Percentiles rank a stretch among this genome's conserved stretches.
Conservation (phyloP, 306 rosid genomes). For the Quercus cerris region DNA sequence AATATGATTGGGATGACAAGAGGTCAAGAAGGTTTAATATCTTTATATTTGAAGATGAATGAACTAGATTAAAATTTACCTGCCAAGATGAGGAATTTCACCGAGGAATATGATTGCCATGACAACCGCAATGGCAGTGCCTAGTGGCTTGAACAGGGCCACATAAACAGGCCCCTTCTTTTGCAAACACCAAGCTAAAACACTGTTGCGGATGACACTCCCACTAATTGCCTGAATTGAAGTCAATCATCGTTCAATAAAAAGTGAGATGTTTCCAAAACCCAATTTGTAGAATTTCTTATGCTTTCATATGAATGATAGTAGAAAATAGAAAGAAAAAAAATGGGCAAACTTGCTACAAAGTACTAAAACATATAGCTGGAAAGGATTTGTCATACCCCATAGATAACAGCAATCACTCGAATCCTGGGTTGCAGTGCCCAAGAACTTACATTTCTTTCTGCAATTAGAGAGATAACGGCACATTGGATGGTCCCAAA, state of each 20-base stretch:
- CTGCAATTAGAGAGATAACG: conserved; percentile 13
- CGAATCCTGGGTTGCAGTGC: conserved; percentile 25
- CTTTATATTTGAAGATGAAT: too few species aligned
- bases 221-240: conserved; percentile 27
- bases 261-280: too few species aligned
- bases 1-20: too few species aligned
- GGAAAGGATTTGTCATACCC: conserved; percentile 13
- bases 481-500: conserved; percentile 27
- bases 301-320: too few species aligned
- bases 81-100: conserved; percentile 30
- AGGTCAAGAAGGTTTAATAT: too few species aligned
- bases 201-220: conserved; percentile 19
- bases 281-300: background rate
- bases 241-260: background rate
- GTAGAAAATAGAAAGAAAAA: too few species aligned
- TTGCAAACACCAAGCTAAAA: conserved; percentile 39
- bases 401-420: conserved; percentile 18
- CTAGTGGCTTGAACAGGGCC: conserved; percentile 41
- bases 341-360: background rate
- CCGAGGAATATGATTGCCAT: conserved; percentile 33
- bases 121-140: conserved; percentile 27
- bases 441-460: conserved; percentile 30
- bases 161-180: conserved; percentile 42
- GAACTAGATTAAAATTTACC: conserved; percentile 10
- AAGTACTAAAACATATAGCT: background rate